Conservation (phyloP, 768 basidiomycete genomes). For the Dentipellis fragilis region DNA sequence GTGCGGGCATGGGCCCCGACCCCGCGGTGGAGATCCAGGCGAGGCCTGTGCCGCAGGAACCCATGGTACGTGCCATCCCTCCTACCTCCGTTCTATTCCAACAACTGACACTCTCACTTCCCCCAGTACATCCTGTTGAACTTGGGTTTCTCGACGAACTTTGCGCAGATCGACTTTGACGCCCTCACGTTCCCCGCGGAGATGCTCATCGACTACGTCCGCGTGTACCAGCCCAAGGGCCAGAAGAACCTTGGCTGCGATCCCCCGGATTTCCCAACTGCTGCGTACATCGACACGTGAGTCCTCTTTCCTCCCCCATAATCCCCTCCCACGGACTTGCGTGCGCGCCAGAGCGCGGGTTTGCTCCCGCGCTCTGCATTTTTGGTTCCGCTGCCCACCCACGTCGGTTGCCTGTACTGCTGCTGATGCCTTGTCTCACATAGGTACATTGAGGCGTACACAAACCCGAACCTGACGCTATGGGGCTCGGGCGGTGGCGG, state of each 20-base stretch:
- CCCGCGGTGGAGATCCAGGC: conserved; percentile 45
- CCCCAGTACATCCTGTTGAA: conserved; percentile 79
- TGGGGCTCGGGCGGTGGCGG: conserved; percentile 33
- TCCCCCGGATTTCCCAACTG: conserved; percentile 70
- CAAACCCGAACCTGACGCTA: conserved; percentile 71
- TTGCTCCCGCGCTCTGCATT: background rate
- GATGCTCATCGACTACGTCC: conserved; percentile 81
- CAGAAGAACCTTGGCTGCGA: conserved; percentile 77
- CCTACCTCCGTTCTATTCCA: background rate
- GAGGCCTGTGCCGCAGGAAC: conserved; percentile 71
- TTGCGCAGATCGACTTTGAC: conserved; percentile 62
- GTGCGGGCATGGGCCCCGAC: conserved; percentile 58
- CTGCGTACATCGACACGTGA: conserved; percentile 67
- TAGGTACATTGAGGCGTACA: conserved; percentile 62
- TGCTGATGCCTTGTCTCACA: background rate
- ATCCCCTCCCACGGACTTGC: background rate
- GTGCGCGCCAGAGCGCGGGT: background rate
- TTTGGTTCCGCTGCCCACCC: background rate
- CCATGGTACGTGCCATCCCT: conserved; percentile 49
- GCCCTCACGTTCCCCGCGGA: conserved; percentile 59
- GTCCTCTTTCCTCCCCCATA: conserved; percentile 14
- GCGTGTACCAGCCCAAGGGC: conserved; percentile 76
- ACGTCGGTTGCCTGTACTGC: background rate
- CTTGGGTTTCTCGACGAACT: conserved; percentile 77
- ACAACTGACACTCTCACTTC: background rate